These are phyloP conservation scores for Saturnispora serradocipensis DNA, from an alignment of 805 yeast species.

Conservation along the genomic window DNA sequence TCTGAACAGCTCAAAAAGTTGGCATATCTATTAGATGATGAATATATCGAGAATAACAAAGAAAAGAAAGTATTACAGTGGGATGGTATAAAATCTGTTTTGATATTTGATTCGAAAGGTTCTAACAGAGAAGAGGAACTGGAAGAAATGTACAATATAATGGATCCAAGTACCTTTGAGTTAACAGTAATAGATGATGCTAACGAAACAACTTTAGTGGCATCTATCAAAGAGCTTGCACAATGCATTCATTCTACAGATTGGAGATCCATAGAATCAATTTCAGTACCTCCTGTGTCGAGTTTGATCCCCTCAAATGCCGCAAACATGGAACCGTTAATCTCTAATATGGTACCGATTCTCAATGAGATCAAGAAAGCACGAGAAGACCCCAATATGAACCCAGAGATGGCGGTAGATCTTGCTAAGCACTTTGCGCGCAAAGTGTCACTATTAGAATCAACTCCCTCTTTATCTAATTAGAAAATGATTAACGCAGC, in stretches of 20 bases:
- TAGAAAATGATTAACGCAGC: not conserved
- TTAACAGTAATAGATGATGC: not conserved
- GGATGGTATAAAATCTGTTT: slow-evolving; percentile 4
- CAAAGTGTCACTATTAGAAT: not conserved
- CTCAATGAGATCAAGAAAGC: slow-evolving; percentile 3
- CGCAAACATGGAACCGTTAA: not conserved
- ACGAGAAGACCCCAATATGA: not conserved
- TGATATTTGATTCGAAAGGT: not conserved
- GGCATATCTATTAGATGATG: slow-evolving; percentile 3
- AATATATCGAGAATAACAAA: not conserved
- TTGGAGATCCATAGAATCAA: slow-evolving; percentile 1
- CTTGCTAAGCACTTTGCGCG: slow-evolving; percentile 4
- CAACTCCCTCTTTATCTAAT: not conserved
- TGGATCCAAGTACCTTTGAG: not conserved
- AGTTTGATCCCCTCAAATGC: not conserved
- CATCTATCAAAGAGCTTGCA: not conserved
- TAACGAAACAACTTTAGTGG: not conserved
- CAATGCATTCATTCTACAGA: not conserved
- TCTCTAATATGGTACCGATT: not conserved
- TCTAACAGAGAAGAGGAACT: not conserved
- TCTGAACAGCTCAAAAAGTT: not conserved
- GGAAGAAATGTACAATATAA: not conserved
- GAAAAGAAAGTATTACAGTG: not conserved
- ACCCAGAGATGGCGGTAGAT: not conserved
- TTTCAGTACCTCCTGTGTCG: not conserved